Evolutionary conservation across 805 yeast genomes (phyloP), one percentile per base, ranked within the genome.

Genomic region (Candida rishiriensis): DNA sequence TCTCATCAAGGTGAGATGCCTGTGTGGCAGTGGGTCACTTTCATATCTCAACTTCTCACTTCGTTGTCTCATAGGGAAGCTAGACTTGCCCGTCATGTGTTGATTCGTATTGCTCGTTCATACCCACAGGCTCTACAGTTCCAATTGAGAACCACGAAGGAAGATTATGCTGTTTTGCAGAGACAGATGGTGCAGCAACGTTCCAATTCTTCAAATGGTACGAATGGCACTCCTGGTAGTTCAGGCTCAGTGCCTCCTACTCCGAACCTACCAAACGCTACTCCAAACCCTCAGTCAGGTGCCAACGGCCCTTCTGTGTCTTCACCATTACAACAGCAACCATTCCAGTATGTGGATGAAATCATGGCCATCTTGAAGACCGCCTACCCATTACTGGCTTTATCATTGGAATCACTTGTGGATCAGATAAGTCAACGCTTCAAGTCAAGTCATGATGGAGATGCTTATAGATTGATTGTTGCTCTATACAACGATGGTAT

Each of bases 1-100:
- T 81, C 85, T 40, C 93, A 88, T 63, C 79, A 90, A 50, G 97
- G 98, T 16, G 99, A 95, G 51, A 88, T 88, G 35, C 99, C 99
- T 4, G 96, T 91, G 2, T 93, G 99, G 99, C 91, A 91, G 64
- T 93, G 98, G 98, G 88, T 93, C 37, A 88, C 98, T 0, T 93
- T 85, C 57, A 89, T 93, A 53, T 99, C 99, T 2, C 99, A 95
- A 65, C 71, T 93, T 47, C 71, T 93, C 53, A 84, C 97, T 0
- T 83, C 96, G 0, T 71, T 93, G 48, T 87, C 97, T 1, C 96
- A 89, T 54, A 85, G 81, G 54, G 98, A 93, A 61, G 98, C 97
- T 0, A 76, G 79, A 44, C 73, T 89, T 63, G 97, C 91, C 2
- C 83, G 96, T 48, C 89, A 83, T 55, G 85, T 93, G 36, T 73